Evolutionary conservation across 2,329 filamentous ascomycete genomes (phyloP), one percentile per base, ranked within the genome.

Genomic region (Aspergillus aculeatinus): DNA sequence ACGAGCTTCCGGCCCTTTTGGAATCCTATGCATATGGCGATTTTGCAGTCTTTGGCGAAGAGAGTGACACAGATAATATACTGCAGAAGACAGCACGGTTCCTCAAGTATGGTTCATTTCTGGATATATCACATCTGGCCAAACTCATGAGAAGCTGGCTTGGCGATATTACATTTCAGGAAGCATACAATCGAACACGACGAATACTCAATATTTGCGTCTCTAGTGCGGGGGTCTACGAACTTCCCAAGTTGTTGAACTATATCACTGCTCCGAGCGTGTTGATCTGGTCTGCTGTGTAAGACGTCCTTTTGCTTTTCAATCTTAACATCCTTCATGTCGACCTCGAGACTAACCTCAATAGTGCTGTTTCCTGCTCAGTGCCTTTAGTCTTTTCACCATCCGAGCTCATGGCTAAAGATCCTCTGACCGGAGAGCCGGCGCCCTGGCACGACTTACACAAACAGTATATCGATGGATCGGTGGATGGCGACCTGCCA

Each of bases 191-290:
- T 72, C 88, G 92, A n/a, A 96, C 93, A 0, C 86, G 92, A 29
- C 86, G 92, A 60, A 93, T 97, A 62, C 85, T 96, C 70, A 98
- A 97, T 73, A 96, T 98, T 42, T 93, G 91, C 60, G 93, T 98
- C 6, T 96, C 93, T 0, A 92, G 90, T 2, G 90, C 91, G 1
- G 91, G 90, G 16, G 84, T 94, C 57, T 95, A 96, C 74, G 93
- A 97, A 72, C 81, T 96, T 16, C 94, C 93, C 0, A 83, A 91
- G 42, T 80, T 98, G 0, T 82, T 98, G 67, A 98, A 98, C 74
- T 97, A 96, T 70, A 85, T 96, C 60, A 97, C 94, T 0, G 90
- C 94, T 0, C 93, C 94, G 0, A 95, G 97, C 71, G 93, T 98
- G 56, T 85, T 97, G 78, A 93, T 98, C 58, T 96, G 93, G 92